Conservation (phyloP, 345 rosid species). For the Camelina sativa region DNA sequence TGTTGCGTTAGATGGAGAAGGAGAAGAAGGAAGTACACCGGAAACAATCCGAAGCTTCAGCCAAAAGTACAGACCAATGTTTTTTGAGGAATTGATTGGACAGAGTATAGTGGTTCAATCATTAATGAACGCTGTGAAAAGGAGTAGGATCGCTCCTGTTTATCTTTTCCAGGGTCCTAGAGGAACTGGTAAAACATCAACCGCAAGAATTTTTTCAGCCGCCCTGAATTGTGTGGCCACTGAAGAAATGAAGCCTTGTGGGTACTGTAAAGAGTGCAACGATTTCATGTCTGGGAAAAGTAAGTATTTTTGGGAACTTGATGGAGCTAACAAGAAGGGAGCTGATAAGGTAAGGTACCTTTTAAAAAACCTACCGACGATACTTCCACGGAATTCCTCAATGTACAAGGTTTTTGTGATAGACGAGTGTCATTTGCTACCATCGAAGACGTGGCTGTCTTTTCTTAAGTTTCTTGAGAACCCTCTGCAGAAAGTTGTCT, state of each 20-base stretch:
- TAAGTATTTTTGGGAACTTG: slow-evolving; percentile 74
- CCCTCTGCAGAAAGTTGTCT: slow-evolving; percentile 70
- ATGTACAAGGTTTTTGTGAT: slow-evolving; percentile 74
- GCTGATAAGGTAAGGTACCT: slow-evolving; percentile 65
- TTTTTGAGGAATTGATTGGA: slow-evolving; percentile 84
- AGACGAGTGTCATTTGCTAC: slow-evolving; percentile 91
- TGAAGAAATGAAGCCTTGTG: slow-evolving; percentile 85
- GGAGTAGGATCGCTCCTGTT: slow-evolving; percentile 85
- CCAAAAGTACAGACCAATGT: slow-evolving; percentile 87
- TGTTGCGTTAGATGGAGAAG: slow-evolving; percentile 62
- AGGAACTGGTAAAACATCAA: slow-evolving; percentile 91
- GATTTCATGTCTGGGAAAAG: slow-evolving; percentile 77
- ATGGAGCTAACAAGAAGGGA: slow-evolving; percentile 76
- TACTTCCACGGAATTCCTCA: slow-evolving; percentile 56
- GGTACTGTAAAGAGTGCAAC: slow-evolving; percentile 73
- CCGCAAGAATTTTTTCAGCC: slow-evolving; percentile 84
- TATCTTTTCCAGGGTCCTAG: slow-evolving; percentile 98
- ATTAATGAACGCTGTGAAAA: slow-evolving; percentile 66
- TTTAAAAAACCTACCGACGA: slow-evolving; percentile 56
- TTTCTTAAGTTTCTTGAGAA: slow-evolving; percentile 93
- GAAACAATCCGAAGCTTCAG: slow-evolving; percentile 75
- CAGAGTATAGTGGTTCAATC: slow-evolving; percentile 92
- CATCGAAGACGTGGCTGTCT: slow-evolving; percentile 86
- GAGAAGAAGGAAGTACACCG: slow-evolving; percentile 68
- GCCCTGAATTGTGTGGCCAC: slow-evolving; percentile 79